Evolutionary conservation across 225 moss, liverwort and hornwort species (phyloP).

Genomic region (Marchantia paleacea): DNA sequence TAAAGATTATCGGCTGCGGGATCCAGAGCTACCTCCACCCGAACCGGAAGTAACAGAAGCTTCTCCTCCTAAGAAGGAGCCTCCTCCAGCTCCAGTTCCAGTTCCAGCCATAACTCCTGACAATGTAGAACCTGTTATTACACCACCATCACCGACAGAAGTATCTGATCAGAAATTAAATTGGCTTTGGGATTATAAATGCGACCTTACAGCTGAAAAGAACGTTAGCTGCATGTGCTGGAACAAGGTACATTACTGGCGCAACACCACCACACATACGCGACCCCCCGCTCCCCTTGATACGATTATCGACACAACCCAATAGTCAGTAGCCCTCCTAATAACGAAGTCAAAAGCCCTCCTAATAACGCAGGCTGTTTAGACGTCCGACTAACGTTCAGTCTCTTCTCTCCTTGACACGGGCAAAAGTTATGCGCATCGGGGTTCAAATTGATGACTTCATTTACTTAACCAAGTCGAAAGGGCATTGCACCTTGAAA

Average conservation of each 20-base stretch:
- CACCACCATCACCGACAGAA: slow-evolving; percentile 46
- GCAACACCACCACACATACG: too few species aligned
- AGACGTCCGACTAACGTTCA: too few species aligned
- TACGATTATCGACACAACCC: too few species aligned
- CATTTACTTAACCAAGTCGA: too few species aligned
- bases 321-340: too few species aligned
- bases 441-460: too few species aligned
- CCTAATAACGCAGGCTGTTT: too few species aligned
- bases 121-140: neutral
- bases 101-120: slow-evolving; percentile 30
- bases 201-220: slow-evolving; percentile 62
- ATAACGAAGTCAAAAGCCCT: too few species aligned
- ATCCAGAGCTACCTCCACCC: slow-evolving; percentile 39
- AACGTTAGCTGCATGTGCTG: slow-evolving; percentile 92
- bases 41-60: slow-evolving; percentile 35
- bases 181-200: slow-evolving; percentile 72
- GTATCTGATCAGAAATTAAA: slow-evolving; percentile 60
- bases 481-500: too few species aligned
- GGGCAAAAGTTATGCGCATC: too few species aligned
- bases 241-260: slow-evolving; percentile 59
- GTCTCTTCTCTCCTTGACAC: too few species aligned
- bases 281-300: too few species aligned
- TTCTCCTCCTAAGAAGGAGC: slow-evolving; percentile 26
- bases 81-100: slow-evolving; percentile 24
- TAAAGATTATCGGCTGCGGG: slow-evolving; percentile 72